Evolutionary conservation across 176 grass and related monocot species (phyloP).

Genomic region (Rhipidocladum racemiflorum): DNA sequence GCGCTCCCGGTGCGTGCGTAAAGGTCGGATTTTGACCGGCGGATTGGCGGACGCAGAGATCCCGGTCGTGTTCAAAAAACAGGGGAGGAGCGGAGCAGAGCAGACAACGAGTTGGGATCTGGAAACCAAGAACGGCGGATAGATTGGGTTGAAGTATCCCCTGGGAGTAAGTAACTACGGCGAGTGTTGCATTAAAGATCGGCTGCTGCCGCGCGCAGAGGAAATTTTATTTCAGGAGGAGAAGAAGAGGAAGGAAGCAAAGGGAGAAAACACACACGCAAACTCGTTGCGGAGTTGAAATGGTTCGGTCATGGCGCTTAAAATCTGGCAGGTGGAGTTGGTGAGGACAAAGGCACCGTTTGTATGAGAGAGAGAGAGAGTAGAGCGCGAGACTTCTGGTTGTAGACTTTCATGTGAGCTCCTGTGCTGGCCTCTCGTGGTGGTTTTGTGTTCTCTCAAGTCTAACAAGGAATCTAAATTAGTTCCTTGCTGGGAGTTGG

Average conservation of each 20-base stretch:
- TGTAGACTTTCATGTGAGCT: background rate
- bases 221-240: conserved; percentile 9
- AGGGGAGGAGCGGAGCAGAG: conserved; percentile 14
- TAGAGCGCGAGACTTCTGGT: background rate
- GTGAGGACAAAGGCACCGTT: conserved; percentile 41
- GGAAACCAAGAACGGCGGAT: background rate
- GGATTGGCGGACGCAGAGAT: background rate
- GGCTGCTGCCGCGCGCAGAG: background rate
- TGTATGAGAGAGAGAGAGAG: conserved; percentile 19
- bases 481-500: too few relatives aligned
- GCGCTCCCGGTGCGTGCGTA: background rate
- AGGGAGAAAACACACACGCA: background rate
- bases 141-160: conserved; percentile 12
- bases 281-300: background rate
- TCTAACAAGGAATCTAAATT: too few relatives aligned
- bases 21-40: conserved; percentile 13
- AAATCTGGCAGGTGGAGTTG: conserved; percentile 24
- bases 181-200: conserved; percentile 32
- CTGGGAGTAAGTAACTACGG: conserved; percentile 33
- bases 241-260: background rate
- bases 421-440: background rate
- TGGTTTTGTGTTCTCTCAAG: background rate
- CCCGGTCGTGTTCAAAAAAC: conserved; percentile 3
- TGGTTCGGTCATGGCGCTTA: conserved; percentile 25
- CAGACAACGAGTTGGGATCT: conserved; percentile 24